Evolutionary conservation across 1,139 yeast species (phyloP).

Genomic region (Lodderomyces oxycetoniae): DNA sequence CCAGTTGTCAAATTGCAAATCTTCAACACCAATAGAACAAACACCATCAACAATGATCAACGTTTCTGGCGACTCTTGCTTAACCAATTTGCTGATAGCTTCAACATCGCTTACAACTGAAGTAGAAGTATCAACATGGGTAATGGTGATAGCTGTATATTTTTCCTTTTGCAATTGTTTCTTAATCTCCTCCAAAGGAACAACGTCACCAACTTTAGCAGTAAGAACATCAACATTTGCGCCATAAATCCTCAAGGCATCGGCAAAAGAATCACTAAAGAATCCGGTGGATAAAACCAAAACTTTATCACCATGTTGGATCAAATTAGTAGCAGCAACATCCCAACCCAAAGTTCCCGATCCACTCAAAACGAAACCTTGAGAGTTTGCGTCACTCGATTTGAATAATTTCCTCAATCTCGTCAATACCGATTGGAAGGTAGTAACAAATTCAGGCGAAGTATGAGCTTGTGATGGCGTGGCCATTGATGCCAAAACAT

Average conservation of each 20-base stretch:
- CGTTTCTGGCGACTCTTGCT: conserved; percentile 69
- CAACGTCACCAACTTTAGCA: conserved; percentile 71
- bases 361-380: conserved; percentile 80
- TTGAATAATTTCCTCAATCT: conserved; percentile 72
- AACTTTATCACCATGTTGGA: conserved; percentile 63
- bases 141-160: conserved; percentile 73
- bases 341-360: conserved; percentile 98
- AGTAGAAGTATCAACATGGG: conserved; percentile 95
- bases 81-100: conserved; percentile 56
- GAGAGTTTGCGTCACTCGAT: conserved; percentile 60
- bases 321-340: conserved; percentile 71
- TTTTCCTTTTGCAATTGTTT: conserved; percentile 44
- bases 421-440: conserved; percentile 65
- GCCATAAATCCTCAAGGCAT: conserved; percentile 68
- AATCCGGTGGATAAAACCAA: conserved; percentile 89
- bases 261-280: conserved; percentile 84
- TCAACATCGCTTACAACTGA: conserved; percentile 79
- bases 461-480: conserved; percentile 88
- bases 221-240: conserved; percentile 63
- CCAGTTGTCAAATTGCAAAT: conserved; percentile 84
- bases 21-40: conserved; percentile 88
- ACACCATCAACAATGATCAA: conserved; percentile 88
- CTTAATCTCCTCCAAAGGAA: conserved; percentile 55
- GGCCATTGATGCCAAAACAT: conserved; percentile 76
- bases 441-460: conserved; percentile 75